Conservation (phyloP, 2,329 filamentous ascomycete species). For the Alternaria burnsii region DNA sequence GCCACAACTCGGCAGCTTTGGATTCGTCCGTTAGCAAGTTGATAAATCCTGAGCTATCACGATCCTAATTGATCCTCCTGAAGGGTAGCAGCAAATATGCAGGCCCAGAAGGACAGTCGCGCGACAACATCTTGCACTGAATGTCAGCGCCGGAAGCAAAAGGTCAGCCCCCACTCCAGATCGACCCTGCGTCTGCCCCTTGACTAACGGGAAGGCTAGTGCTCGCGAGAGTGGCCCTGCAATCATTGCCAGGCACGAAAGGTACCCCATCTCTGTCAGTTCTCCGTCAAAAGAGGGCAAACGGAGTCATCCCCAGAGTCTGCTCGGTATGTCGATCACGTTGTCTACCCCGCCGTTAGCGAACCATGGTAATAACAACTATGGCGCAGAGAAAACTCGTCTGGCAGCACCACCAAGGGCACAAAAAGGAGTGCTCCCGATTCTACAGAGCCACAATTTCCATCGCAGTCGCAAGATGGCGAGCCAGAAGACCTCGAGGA, state of each 20-base stretch:
- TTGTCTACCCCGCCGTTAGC: background rate
- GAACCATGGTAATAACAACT: conserved; percentile 9
- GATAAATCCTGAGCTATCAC: conserved; percentile 3
- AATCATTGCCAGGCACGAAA: conserved; percentile 60
- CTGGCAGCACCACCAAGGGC: conserved; percentile 21
- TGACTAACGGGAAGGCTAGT: conserved; percentile 48
- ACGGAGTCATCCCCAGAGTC: conserved; percentile 30
- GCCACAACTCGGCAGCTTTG: conserved; percentile 5
- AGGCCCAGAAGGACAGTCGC: conserved; percentile 35
- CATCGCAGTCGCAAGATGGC: conserved; percentile 11
- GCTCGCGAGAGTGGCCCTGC: conserved; percentile 61
- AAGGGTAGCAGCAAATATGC: conserved; percentile 23
- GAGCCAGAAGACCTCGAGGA: conserved; percentile 29
- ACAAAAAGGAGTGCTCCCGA: conserved; percentile 33
- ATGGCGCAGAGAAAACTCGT: conserved; percentile 21
- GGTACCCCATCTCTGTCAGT: conserved; percentile 60
- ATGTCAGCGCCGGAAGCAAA: conserved; percentile 62
- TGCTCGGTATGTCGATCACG: conserved; percentile 24
- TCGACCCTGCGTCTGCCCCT: conserved; percentile 10
- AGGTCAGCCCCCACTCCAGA: conserved; percentile 44
- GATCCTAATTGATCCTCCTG: background rate
- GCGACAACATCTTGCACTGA: conserved; percentile 54
- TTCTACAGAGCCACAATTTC: conserved; percentile 12
- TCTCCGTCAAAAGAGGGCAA: conserved; percentile 48
- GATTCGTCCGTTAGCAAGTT: conserved; percentile 10